Conservation (phyloP, 176 grass and related monocot genomes). For the Oryza rufipogon region DNA sequence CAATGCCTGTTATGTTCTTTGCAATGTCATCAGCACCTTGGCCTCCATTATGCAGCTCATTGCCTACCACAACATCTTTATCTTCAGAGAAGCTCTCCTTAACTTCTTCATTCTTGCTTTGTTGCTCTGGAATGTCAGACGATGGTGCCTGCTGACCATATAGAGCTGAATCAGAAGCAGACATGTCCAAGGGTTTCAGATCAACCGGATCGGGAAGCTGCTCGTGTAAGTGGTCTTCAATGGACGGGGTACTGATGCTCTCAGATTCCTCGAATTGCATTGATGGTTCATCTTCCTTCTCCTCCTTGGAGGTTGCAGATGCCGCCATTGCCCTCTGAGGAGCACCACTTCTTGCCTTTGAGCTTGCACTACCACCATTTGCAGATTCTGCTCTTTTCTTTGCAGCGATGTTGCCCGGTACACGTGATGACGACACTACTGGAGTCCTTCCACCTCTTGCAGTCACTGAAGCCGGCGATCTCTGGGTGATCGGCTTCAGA, state of each 20-base stretch:
- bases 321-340: constrained; percentile 23
- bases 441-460: constrained; percentile 40
- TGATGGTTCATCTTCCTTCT: constrained; percentile 24
- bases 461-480: neutral
- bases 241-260: constrained; percentile 29
- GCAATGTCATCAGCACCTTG: constrained; percentile 13
- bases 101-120: constrained; percentile 30
- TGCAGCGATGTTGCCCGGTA: neutral
- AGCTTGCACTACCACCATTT: constrained; percentile 31
- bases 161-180: constrained; percentile 1
- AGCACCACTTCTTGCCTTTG: constrained; percentile 43
- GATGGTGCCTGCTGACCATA: neutral
- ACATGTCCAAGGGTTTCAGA: constrained; percentile 17
- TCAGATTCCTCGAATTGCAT: constrained; percentile 39
- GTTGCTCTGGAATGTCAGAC: constrained; percentile 18
- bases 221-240: constrained; percentile 47
- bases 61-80: constrained; percentile 5
- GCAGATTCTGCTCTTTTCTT: constrained; percentile 42
- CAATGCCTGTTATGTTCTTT: neutral
- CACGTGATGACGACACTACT: neutral
- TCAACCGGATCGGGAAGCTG: constrained; percentile 39
- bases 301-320: constrained; percentile 30
- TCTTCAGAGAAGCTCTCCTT: constrained; percentile 1
- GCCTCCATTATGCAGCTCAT: constrained; percentile 18
- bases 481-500: constrained; percentile 32